Base-by-base conservation (phyloP, 768 basidiomycete species). In the Lentinula aciculospora region DNA sequence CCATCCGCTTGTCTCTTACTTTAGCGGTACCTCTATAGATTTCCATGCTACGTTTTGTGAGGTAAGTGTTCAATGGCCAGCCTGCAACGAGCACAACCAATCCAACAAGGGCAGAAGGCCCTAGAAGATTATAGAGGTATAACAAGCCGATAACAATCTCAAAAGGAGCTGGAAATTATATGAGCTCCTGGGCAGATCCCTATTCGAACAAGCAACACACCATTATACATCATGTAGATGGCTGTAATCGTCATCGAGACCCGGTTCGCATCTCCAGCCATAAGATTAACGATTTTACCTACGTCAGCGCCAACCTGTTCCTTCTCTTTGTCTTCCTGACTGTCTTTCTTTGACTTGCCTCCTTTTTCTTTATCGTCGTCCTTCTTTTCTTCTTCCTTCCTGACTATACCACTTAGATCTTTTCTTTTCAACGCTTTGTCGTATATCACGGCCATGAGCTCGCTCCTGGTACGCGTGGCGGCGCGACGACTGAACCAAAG, bases 281-380 rank as follows among this genome's bases (percentile, higher is more conserved):
- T 95, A 34, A 94, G 71, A 62, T 92, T 92, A 56, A 94, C 90
- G 53, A 95, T 91, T 68, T 94, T 94, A 12, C 94, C 94, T 12
- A 89, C 78, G 67, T 93, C 89, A 7, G 94, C 94, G 15, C 91
- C 89, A 0, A 86, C 81, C 62, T 82, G 60, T 25, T 39, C 76
- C 45, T 71, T 74, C 56, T 73, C 74, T 57, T 74, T 74, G 51
- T 74, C 75, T 17, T 68, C 72, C 42, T 70, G 61, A 23, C 3
- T 44, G 21, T 53, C 53, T 23, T 37, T 45, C 34, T 58, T 54
- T 31, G 58, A 58, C 47, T 53, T 54, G 12, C 42, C 49, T 39
- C 56, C 25, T 27, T 55, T 7, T 63, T 66, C 60, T 50, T 66
- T 63, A 6, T 63, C 64, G 4, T 64, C 69, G 7, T 56, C 64